These are phyloP conservation scores for Wickerhamomyces pijperi DNA, from an alignment of 805 yeast species.

Conservation along the genomic window DNA sequence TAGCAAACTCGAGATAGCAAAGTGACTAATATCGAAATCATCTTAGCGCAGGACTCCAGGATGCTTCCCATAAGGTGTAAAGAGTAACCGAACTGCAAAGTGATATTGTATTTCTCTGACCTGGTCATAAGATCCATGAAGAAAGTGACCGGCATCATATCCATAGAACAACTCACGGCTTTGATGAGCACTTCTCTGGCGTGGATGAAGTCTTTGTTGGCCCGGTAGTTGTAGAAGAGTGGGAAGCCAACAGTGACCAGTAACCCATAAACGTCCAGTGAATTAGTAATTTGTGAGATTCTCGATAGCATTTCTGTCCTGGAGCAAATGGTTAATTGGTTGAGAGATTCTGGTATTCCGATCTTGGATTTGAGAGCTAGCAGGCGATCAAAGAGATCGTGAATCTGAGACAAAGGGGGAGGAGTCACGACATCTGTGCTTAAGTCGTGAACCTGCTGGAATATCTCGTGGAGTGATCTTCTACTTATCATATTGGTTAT, in stretches of 20 bases:
- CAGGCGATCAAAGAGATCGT: background rate
- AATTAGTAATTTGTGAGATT: background rate
- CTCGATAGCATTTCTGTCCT: background rate
- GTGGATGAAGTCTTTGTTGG: background rate
- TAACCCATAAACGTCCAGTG: background rate
- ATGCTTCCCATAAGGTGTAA: background rate
- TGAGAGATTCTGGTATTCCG: background rate
- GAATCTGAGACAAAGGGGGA: background rate
- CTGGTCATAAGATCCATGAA: background rate
- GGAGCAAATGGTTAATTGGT: background rate
- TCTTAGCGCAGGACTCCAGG: background rate
- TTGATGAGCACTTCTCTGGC: background rate
- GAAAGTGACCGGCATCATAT: background rate
- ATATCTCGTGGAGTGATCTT: background rate
- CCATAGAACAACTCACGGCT: background rate
- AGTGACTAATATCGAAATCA: background rate
- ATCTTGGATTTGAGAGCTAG: background rate
- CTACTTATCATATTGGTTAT: background rate
- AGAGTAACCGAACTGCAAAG: background rate
- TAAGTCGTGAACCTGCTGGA: background rate
- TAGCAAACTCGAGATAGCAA: background rate
- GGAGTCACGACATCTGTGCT: background rate
- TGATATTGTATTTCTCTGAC: background rate
- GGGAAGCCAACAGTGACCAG: background rate
- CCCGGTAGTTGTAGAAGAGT: background rate